Evolutionary conservation across 371 early-diverging fungal species (phyloP), one percentile per base, ranked within the genome.

Genomic region (Actinomucor elegans): DNA sequence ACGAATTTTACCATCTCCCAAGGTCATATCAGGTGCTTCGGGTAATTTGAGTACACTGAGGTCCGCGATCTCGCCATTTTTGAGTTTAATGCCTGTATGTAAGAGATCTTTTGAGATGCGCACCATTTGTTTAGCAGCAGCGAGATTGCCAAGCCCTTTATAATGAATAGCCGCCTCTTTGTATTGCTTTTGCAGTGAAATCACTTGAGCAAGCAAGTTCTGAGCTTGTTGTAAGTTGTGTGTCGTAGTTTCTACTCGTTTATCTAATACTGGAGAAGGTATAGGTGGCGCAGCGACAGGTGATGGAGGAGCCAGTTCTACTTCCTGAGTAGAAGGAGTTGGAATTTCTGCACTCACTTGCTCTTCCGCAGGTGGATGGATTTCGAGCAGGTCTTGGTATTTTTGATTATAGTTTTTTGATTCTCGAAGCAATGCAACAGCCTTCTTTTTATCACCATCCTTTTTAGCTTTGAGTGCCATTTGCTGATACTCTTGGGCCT

Each of bases 91-190:
- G 7, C 71, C 69, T 1, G 49, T 48, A 1, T 65, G 65, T 15
- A 77, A 43, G 1, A 78, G 46, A 1, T 71, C 60, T 57, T 85
- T 84, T 2, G 80, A 69, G 1, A 54, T 53, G 17, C 52, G 46
- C n/a, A 90, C 41, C 79, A 81, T 77, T 50, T 86, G 80, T 20
- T 80, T 71, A 1, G 89, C 87, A 5, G 32, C 61, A 10, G 49
- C 34, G 5, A 80, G 20, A 33, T 88, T 79, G n/a, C 78, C 75
- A 0, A 71, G 35, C 2, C 67, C 56, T 58, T 87, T 87, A 57
- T 73, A 80, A 17, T 72, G 64, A 15, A 86, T 34, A 1, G 88
- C 89, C 1, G 81, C 82, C 36, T 79, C 67, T 53, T 84, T 86
- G 63, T 87, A 87, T 52, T 87, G 78, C 37, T 72, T 63, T 52